Evolutionary conservation across 257 asterid species (phyloP), one percentile per base, ranked within the genome.

Genomic region (Schizonepeta tenuifolia): DNA sequence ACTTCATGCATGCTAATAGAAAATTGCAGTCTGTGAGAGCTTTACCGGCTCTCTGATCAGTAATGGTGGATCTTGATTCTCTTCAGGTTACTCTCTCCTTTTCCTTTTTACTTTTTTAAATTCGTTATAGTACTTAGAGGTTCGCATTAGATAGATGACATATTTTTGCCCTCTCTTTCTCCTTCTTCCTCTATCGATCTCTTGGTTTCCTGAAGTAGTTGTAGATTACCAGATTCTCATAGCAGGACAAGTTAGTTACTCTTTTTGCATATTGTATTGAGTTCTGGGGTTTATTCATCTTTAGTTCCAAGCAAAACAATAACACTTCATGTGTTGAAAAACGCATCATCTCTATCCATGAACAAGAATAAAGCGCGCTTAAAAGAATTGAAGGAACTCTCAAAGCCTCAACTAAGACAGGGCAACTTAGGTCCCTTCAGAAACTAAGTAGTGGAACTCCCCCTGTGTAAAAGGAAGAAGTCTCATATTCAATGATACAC

Each of bases 1-100:
- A 96, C n/a, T 79, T 76, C 70, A 83, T 86, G 83, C 88, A 88
- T 31, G 80, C 80, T 17, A 78, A 78, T 51, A 84, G 83, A 65
- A 90, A 88, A 69, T 82, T 81, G 73, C 93, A 91, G 69, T 79
- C 76, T 61, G 79, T 84, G 24, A 86, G 88, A 85, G 73, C 92
- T 68, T 64, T 82, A 15, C 87, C 80, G 33, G 24, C 74, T 75
- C 62, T 69, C 77, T 70, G 67, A 50, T 38, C 40, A 57, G 60
- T 75, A 13, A 69, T 44, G 18, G 56, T 63, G 53, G 72, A 43
- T 77, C 80, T 71, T 50, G 51, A 24, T 63, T 75, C 61, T 68
- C 33, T 36, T 51, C 51, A 17, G 60, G 38, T 47, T 63, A 22
- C 50, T 59, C 71, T 7, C n/a, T 41, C 15, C 5, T 47, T 47